Evolutionary conservation across 805 yeast genomes (phyloP).

Genomic region (Saccharomyces mikatae): DNA sequence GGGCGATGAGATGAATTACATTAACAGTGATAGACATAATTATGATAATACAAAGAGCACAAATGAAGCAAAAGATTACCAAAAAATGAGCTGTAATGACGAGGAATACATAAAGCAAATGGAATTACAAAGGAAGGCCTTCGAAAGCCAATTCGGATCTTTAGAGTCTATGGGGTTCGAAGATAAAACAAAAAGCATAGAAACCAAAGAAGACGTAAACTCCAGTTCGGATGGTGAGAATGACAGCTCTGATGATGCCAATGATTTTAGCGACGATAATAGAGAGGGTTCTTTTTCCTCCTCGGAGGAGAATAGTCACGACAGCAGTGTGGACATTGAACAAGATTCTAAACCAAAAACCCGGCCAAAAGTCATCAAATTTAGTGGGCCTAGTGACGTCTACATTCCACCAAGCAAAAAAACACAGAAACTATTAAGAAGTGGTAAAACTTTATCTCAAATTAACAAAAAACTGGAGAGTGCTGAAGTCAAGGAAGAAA

Average conservation of each 20-base stretch:
- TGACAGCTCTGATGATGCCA: neutral
- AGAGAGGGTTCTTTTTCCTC: neutral
- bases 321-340: slow-evolving; percentile 15
- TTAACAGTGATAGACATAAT: neutral
- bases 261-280: neutral
- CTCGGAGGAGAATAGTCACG: neutral
- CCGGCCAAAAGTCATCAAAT: slow-evolving; percentile 22
- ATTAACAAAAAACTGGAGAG: slow-evolving; percentile 31
- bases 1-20: neutral
- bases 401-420: slow-evolving; percentile 33
- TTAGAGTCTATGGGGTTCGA: slow-evolving; percentile 47
- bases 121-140: slow-evolving; percentile 49
- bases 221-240: neutral
- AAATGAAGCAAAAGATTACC: neutral
- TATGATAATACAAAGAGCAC: neutral
- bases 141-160: slow-evolving; percentile 58
- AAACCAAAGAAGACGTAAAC: neutral
- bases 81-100: slow-evolving; percentile 5
- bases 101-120: slow-evolving; percentile 24
- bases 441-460: slow-evolving; percentile 46
- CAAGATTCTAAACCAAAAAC: slow-evolving; percentile 7
- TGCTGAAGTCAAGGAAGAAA: slow-evolving; percentile 19
- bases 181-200: slow-evolving; percentile 33
- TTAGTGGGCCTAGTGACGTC: slow-evolving; percentile 18
- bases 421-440: slow-evolving; percentile 45